phyloP scores from a whole-genome alignment of 2,329 filamentous ascomycete species.

The Talaromyces sp. region DNA sequence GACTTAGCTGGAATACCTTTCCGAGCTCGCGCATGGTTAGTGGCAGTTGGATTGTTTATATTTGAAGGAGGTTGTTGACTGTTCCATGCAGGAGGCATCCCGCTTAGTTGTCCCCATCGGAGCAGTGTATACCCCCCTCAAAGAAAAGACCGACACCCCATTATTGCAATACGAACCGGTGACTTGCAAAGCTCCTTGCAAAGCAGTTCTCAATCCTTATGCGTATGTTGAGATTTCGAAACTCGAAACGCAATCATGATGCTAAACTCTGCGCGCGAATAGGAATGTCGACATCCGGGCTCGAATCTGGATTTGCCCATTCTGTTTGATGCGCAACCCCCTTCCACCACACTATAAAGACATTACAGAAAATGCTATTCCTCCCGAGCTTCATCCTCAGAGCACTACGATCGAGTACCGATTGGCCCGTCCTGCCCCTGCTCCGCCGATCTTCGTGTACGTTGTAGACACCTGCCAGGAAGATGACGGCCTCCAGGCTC shows the following conservation, averaged over 20 bases:
- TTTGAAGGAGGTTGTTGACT: conserved; percentile 19
- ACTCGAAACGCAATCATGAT: conserved; percentile 19
- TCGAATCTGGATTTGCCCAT: conserved; percentile 66
- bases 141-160: conserved; percentile 85
- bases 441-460: conserved; percentile 65
- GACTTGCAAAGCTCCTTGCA: conserved; percentile 92
- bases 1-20: conserved; percentile 98
- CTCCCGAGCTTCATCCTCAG: conserved; percentile 61
- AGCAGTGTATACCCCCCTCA: conserved; percentile 89
- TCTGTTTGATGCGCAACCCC: conserved; percentile 63
- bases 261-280: conserved; percentile 22
- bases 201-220: conserved; percentile 93
- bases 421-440: conserved; percentile 59
- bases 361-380: conserved; percentile 63
- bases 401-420: conserved; percentile 67
- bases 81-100: conserved; percentile 71
- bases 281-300: conserved; percentile 65
- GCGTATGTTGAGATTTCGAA: conserved; percentile 58
- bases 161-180: conserved; percentile 94
- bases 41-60: conserved; percentile 21
- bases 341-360: conserved; percentile 67
- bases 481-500: conserved; percentile 63
- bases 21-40: conserved; percentile 93
- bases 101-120: conserved; percentile 93
- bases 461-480: conserved; percentile 68